Evolutionary conservation across 768 basidiomycete species (phyloP), one percentile per base, ranked within the genome.

Genomic region (Cystobasidium tubakii): DNA sequence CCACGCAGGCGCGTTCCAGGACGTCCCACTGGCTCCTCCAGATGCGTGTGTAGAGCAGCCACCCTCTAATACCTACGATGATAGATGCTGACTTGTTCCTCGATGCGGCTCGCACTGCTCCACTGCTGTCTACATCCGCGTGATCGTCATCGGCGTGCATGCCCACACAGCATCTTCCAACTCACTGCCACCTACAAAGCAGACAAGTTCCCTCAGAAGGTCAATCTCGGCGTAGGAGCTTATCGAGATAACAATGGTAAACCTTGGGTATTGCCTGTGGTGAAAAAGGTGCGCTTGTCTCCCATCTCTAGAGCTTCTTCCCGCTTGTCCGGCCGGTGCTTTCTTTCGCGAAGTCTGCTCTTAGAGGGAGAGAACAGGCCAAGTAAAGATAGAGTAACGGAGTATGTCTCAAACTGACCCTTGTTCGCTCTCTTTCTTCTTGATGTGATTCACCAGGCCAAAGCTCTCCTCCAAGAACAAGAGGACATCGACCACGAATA

Each of bases 181-280:
- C 81, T 99, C 62, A 89, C 90, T 33, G 95, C 97, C 80, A 92
- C 92, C 33, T 99, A 93, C 87, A 96, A 94, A 84, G 91, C 92
- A 54, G 92, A 97, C 86, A 88, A 87, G 79, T 88, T 90, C 81
- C 84, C 90, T 21, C 88, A 88, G 77, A 98, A 98, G 82, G 95
- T 99, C 80, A 99, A 98, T 83, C 85, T 99, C 73, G 96, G 96
- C 80, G 96, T 97, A 77, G 96, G 96, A 79, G 91, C 92, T 55
- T 97, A 93, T 85, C 87, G 96, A 74, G 93, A 99, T 78, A 91
- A 87, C 76, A 85, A 89, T 69, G 96, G 96, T 71, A 97, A 96
- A 83, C 95, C 95, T 4, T 98, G 93, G 81, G 88, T 99, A 70
- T 84, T 99, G 72, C 88, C 86, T 57, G 87, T 88, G 53, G 96